Evolutionary conservation across 495 filamentous ascomycete species (phyloP).

Genomic region (Pyrenula massariospora): DNA sequence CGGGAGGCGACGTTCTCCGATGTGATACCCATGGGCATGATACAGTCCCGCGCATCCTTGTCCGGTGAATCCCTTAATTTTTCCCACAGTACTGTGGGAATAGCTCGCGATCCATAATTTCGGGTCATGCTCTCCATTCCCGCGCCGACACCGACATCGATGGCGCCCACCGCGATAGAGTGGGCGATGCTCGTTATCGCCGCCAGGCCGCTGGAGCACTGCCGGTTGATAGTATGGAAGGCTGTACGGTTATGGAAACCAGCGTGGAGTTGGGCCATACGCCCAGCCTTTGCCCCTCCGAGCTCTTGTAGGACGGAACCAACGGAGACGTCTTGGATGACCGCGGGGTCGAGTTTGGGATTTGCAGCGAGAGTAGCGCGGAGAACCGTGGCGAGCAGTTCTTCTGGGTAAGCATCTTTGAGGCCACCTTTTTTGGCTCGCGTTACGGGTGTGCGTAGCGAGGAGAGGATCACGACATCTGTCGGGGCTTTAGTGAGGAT

Average conservation of each 20-base stretch:
- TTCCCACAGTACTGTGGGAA: constrained; percentile 72
- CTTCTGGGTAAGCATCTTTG: constrained; percentile 82
- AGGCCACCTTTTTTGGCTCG: constrained; percentile 75
- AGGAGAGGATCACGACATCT: constrained; percentile 81
- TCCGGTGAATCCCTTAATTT: constrained; percentile 50
- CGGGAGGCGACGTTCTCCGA: constrained; percentile 77
- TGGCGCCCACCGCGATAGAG: constrained; percentile 57
- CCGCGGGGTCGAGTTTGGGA: constrained; percentile 59
- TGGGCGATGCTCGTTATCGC: constrained; percentile 61
- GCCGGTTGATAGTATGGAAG: constrained; percentile 79
- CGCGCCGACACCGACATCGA: constrained; percentile 72
- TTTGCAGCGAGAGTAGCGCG: constrained; percentile 65
- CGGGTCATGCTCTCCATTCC: constrained; percentile 92
- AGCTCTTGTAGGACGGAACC: constrained; percentile 86
- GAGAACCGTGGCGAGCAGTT: constrained; percentile 73
- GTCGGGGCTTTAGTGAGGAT: constrained; percentile 70
- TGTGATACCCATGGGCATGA: constrained; percentile 93
- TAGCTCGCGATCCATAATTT: constrained; percentile 74
- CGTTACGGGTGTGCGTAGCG: constrained; percentile 74
- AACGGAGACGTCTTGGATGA: constrained; percentile 70
- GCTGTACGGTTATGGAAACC: constrained; percentile 63
- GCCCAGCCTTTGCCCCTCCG: constrained; percentile 79
- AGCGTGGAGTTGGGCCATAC: constrained; percentile 78
- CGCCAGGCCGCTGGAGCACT: constrained; percentile 68
- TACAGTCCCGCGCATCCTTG: constrained; percentile 68